Evolutionary conservation across 2,329 filamentous ascomycete genomes (phyloP).

Genomic region (Pyricularia sp.): DNA sequence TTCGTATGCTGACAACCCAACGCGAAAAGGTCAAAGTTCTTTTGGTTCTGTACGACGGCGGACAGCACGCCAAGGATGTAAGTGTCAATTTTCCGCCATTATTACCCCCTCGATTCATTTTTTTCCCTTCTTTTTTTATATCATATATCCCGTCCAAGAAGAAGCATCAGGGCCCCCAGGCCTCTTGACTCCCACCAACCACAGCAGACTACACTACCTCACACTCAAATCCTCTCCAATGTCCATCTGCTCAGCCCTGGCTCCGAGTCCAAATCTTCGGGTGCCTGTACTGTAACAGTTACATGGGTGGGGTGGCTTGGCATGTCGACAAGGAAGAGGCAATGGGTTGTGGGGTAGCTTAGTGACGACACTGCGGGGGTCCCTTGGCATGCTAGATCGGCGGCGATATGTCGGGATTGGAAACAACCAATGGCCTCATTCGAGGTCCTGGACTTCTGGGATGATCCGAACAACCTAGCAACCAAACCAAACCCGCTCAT

Average conservation of each 20-base stretch:
- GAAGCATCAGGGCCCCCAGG: too few relatives aligned
- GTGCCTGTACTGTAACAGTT: background rate
- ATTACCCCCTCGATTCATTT: background rate
- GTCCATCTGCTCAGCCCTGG: background rate
- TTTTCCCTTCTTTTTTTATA: background rate
- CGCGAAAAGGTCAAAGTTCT: constrained; percentile 81
- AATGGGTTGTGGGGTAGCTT: background rate
- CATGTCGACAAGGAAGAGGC: background rate
- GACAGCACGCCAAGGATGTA: constrained; percentile 77
- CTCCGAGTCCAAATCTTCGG: background rate
- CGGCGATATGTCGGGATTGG: background rate
- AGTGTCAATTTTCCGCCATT: constrained; percentile 14
- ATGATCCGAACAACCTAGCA: background rate
- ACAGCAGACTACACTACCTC: background rate
- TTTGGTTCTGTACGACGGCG: constrained; percentile 84
- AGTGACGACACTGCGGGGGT: background rate
- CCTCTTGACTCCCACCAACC: background rate
- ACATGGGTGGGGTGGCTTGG: background rate
- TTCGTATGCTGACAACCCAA: constrained; percentile 41
- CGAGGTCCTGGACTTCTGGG: background rate
- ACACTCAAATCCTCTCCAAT: background rate
- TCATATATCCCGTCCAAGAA: background rate
- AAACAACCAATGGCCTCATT: background rate
- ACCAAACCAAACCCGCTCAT: background rate
- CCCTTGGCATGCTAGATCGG: background rate